Evolutionary conservation across 176 grass and related monocot genomes (phyloP), one percentile per base, ranked within the genome.

Genomic region (Musa troglodytarum): DNA sequence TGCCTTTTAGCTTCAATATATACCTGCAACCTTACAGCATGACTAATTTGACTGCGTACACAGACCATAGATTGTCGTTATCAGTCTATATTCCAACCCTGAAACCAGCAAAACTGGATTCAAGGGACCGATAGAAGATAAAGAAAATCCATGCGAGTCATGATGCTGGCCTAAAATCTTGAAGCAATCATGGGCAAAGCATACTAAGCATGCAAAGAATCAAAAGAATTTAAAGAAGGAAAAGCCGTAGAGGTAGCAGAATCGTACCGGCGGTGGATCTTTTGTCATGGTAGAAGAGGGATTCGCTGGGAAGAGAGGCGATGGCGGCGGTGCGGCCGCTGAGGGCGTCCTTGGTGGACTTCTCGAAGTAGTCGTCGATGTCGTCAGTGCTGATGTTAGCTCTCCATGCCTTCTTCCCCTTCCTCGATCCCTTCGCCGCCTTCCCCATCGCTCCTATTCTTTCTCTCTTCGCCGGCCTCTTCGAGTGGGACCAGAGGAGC

Each of bases 381-480:
- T 96, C 89, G 54, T 89, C 85, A 4, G 93, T 92, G 68, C 71
- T 25, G 84, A 96, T 96, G 83, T 96, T 92, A 49, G 89, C 53
- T 12, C 89, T 84, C 93, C 93, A 96, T n/a, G 89, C 93, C 87
- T 96, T 96, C 87, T 96, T 96, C 69, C 93, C 93, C 63, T 90
- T 96, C 65, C 93, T 82, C 61, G 87, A 92, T 0, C 80, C 78
- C 83, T 89, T 96, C 26, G 87, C 75, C 25, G 70, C 80, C 83
- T 90, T 96, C 43, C 89, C 93, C 93, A 87, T 92, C 12, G n/a
- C 63, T 25, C 57, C 4, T 43, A 43, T 43, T 62, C 57, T 62
- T 17, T 17, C 13, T 62, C 57, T 17, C 63, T 66, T 25, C 23
- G n/a, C 9, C 63, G 1, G 0, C 22, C 23, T 23, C 63, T 66